A percentile compares a stretch with the other conserved stretches of the same genome.
Evolutionary conservation across 1,284 basidiomycete genomes (phyloP).

Genomic region (Pseudozyma hubeiensis): DNA sequence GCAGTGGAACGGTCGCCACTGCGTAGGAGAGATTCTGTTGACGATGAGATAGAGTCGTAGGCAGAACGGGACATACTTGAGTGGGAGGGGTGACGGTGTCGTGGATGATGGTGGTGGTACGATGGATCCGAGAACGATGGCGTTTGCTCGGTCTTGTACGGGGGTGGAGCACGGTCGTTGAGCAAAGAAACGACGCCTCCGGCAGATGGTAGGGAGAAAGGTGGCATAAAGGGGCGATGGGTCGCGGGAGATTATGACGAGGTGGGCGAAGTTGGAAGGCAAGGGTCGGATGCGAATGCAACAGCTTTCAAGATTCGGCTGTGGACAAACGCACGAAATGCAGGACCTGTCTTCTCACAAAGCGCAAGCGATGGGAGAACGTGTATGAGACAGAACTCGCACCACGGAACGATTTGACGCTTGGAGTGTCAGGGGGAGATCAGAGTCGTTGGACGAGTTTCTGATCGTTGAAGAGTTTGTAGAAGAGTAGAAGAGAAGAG

Average conservation of each 20-base stretch:
- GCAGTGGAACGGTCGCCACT: slow-evolving; percentile 53
- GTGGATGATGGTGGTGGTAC: slow-evolving; percentile 9
- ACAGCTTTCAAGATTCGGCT: slow-evolving; percentile 9
- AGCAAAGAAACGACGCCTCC: slow-evolving; percentile 57
- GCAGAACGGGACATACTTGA: slow-evolving; percentile 40
- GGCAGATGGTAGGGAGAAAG: slow-evolving; percentile 50
- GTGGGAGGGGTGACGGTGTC: slow-evolving; percentile 17
- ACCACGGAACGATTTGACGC: slow-evolving; percentile 5
- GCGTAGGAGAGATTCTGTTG: slow-evolving; percentile 46
- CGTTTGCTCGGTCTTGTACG: slow-evolving; percentile 32
- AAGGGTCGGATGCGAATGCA: slow-evolving; percentile 11
- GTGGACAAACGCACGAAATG: slow-evolving; percentile 10
- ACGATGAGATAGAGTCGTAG: slow-evolving; percentile 42
- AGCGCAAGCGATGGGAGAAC: slow-evolving; percentile 23
- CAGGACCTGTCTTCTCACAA: slow-evolving; percentile 29
- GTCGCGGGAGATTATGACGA: slow-evolving; percentile 3
- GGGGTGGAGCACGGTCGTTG: slow-evolving; percentile 50
- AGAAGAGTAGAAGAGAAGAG: no score
- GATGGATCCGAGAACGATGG: slow-evolving; percentile 26
- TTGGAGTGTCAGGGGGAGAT: background rate
- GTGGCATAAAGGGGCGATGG: slow-evolving; percentile 42
- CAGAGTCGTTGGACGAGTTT: slow-evolving; percentile 6
- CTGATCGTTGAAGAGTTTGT: background rate
- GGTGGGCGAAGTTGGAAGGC: background rate
- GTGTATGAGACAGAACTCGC: slow-evolving; percentile 43